Evolutionary conservation across 352 stramenopile genomes (phyloP).

Genomic region (Pythium rhizo-oryzae): DNA sequence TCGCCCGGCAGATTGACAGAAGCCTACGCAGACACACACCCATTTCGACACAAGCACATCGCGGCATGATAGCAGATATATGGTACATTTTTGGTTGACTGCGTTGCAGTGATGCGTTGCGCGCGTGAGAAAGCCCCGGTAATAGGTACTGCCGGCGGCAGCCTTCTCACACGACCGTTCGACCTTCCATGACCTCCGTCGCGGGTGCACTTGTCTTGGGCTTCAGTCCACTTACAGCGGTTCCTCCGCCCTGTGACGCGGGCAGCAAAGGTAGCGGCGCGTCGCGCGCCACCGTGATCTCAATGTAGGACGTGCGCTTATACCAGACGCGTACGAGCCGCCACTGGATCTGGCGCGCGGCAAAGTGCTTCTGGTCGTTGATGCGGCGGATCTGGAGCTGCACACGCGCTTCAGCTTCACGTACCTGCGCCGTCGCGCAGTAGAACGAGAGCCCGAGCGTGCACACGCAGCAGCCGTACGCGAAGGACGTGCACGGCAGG

Average conservation of each 20-base stretch:
- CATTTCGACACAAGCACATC: not conserved
- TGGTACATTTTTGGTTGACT: not conserved
- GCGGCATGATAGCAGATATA: not conserved
- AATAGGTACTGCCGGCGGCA: not conserved
- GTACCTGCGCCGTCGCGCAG: constrained; percentile 72
- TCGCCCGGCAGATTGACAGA: not conserved
- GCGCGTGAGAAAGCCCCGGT: not conserved
- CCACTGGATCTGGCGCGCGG: constrained; percentile 61
- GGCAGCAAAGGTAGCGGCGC: constrained; percentile 21
- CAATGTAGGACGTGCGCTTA: constrained; percentile 62
- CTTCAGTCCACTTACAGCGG: not conserved
- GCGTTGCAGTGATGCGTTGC: not conserved
- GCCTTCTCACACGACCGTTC: constrained; percentile 1
- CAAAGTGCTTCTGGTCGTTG: constrained; percentile 71
- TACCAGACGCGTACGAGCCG: constrained; percentile 71
- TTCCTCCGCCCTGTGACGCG: not conserved
- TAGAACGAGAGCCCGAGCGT: constrained; percentile 83
- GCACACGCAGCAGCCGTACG: constrained; percentile 84
- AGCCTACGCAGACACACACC: not conserved
- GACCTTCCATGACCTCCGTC: constrained; percentile 25
- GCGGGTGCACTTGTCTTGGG: not conserved
- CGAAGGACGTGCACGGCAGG: constrained; percentile 77
- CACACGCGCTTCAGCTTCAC: constrained; percentile 67
- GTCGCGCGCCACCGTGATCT: constrained; percentile 46
- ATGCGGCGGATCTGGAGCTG: constrained; percentile 70